Evolutionary conservation across 345 rosid genomes (phyloP).

Genomic region (Brassica carinata): DNA sequence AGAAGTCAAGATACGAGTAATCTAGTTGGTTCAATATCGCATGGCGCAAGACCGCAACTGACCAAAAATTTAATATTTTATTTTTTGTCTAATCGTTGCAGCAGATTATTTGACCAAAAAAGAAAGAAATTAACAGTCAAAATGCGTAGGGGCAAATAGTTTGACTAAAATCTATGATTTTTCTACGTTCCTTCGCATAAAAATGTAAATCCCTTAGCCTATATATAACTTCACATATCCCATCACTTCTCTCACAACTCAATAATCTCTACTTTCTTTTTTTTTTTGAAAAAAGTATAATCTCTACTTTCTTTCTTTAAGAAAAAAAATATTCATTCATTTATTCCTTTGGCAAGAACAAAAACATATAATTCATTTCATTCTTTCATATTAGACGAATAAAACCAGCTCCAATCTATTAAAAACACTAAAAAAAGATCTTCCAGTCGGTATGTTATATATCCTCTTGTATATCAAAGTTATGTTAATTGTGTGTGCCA

Average conservation of each 20-base stretch:
- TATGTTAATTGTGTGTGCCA: not conserved
- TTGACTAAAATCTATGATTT: conserved; percentile 17
- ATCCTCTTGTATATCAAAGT: conserved; percentile 6
- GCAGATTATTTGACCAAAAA: conserved; percentile 25
- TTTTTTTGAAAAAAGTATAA: not conserved
- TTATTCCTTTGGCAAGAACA: conserved; percentile 18
- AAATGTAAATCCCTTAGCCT: conserved; percentile 13
- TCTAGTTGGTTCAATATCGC: conserved; percentile 16
- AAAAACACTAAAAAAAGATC: not conserved
- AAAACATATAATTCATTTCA: not conserved
- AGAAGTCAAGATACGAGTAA: conserved; percentile 23
- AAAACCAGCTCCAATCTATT: not conserved
- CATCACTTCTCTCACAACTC: conserved; percentile 34
- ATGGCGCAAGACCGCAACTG: conserved; percentile 16
- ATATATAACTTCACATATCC: conserved; percentile 24
- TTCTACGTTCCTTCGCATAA: conserved; percentile 15
- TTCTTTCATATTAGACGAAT: not conserved
- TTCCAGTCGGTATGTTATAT: conserved; percentile 13
- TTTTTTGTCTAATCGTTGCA: not conserved
- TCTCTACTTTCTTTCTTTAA: conserved; percentile 11
- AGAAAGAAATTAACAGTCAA: not conserved
- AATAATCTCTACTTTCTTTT: conserved; percentile 8
- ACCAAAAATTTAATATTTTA: not conserved
- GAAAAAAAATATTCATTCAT: conserved; percentile 3
- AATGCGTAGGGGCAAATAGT: not conserved